Evolutionary conservation across 371 early-diverging fungal genomes (phyloP).

Genomic region (Mucor plumbeus): DNA sequence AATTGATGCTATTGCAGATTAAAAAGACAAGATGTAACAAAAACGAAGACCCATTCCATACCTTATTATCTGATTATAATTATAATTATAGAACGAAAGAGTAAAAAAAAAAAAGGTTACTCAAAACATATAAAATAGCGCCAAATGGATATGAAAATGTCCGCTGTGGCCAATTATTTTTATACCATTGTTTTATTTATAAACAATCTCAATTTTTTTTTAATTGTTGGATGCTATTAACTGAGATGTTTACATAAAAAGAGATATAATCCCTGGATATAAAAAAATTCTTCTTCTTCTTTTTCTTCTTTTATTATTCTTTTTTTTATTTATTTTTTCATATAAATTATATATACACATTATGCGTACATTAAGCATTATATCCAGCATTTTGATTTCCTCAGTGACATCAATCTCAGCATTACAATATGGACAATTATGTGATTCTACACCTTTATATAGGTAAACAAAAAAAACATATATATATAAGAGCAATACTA

Average conservation of each 20-base stretch:
- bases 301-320: constrained; percentile 7
- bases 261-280: not conserved
- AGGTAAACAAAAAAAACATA: constrained; percentile 15
- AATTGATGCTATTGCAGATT: too few relatives aligned
- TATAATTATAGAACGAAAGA: too few relatives aligned
- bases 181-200: not conserved
- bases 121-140: too few relatives aligned
- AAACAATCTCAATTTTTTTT: constrained; percentile 8
- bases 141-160: too few relatives aligned
- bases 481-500: too few relatives aligned
- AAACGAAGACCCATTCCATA: too few relatives aligned
- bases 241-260: not conserved
- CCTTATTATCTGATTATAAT: too few relatives aligned
- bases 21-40: too few relatives aligned
- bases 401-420: constrained; percentile 9
- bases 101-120: too few relatives aligned
- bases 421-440: constrained; percentile 34
- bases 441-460: constrained; percentile 41
- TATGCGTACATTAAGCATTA: not conserved
- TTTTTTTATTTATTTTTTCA: constrained; percentile 6
- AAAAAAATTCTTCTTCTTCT: not conserved
- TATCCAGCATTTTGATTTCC: constrained; percentile 12
- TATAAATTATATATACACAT: not conserved
- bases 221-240: not conserved
- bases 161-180: too few relatives aligned